Evolutionary conservation across 495 filamentous ascomycete species (phyloP).

Genomic region (Aspergillus biplanus): DNA sequence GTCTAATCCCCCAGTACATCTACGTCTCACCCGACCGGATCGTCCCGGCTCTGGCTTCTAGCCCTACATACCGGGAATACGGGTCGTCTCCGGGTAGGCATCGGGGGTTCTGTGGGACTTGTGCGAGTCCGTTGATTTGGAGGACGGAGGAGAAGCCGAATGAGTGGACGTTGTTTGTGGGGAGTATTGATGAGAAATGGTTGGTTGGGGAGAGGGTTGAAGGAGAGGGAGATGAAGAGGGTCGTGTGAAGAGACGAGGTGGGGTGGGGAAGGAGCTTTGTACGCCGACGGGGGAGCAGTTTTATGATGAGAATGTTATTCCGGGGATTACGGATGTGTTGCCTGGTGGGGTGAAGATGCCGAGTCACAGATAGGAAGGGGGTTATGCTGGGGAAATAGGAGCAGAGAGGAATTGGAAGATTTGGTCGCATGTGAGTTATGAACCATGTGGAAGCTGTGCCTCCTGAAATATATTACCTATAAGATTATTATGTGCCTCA

Average conservation of each 20-base stretch:
- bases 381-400: too few relatives aligned
- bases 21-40: neutral
- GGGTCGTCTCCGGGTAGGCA: neutral
- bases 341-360: too few relatives aligned
- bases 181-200: neutral
- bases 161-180: neutral
- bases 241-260: neutral
- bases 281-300: neutral
- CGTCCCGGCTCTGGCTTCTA: neutral
- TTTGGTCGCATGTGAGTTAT: too few relatives aligned
- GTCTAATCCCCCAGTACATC: neutral
- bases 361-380: too few relatives aligned
- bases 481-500: too few relatives aligned
- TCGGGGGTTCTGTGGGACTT: neutral
- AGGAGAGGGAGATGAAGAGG: neutral
- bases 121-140: neutral
- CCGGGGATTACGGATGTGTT: neutral
- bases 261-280: neutral
- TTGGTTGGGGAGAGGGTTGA: neutral
- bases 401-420: too few relatives aligned
- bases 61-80: neutral
- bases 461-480: too few relatives aligned
- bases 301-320: conserved; percentile 4
- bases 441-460: too few relatives aligned
- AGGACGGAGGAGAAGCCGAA: neutral